These are phyloP conservation scores for Zoysia japonica DNA, from an alignment of 176 grass and related monocot genomes.

Conservation along the genomic window DNA sequence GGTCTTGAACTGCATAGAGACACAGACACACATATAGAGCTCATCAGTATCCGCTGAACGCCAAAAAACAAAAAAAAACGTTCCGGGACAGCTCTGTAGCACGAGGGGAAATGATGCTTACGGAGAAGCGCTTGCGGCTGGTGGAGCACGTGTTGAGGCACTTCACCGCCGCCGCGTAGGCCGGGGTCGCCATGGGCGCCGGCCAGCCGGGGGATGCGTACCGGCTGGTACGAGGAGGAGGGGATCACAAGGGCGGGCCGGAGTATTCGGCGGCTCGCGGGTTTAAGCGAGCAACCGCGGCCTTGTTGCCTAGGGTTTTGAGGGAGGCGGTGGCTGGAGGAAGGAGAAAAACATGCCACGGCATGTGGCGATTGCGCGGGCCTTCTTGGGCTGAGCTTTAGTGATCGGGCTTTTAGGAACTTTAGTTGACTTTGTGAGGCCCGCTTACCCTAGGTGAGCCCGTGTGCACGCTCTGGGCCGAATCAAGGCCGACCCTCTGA, in stretches of 20 bases:
- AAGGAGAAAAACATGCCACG: not conserved
- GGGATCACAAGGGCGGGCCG: not conserved
- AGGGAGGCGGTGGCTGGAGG: conserved; percentile 9
- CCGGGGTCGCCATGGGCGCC: conserved; percentile 61
- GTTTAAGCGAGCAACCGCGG: conserved; percentile 47
- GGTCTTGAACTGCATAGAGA: conserved; percentile 72
- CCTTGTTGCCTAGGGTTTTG: conserved; percentile 39
- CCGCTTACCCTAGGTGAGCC: no score
- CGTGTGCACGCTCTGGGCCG: no score
- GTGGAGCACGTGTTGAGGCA: conserved; percentile 70
- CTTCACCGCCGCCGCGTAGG: conserved; percentile 60
- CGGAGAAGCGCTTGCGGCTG: conserved; percentile 76
- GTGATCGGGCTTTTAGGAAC: not conserved
- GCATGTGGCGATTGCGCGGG: not conserved
- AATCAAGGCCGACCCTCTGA: no score
- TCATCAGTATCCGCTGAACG: conserved; percentile 16
- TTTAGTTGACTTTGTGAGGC: no score
- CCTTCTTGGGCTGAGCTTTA: not conserved
- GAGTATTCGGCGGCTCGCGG: conserved; percentile 18
- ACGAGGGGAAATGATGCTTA: conserved; percentile 34
- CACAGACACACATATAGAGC: conserved; percentile 12
- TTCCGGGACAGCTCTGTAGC: not conserved
- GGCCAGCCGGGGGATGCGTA: not conserved
- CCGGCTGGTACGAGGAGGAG: not conserved
- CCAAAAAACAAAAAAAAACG: not conserved